Evolutionary conservation across 1,139 yeast genomes (phyloP).

Genomic region (Yamadazyma blattariae): DNA sequence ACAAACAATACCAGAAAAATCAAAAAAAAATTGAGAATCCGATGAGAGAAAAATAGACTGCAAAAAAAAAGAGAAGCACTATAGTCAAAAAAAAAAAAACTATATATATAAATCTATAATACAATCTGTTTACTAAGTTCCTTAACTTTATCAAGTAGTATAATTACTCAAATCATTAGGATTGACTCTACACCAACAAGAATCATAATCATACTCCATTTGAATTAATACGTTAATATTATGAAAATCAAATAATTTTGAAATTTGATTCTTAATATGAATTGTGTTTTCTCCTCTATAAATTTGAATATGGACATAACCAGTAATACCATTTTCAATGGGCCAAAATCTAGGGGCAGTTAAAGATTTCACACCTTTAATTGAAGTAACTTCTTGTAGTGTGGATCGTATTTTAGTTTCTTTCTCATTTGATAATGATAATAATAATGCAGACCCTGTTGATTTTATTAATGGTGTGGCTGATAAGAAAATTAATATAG

Average conservation of each 20-base stretch:
- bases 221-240: conserved; percentile 54
- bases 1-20: neutral
- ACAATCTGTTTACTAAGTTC: no score
- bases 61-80: no score
- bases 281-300: conserved; percentile 65
- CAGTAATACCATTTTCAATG: conserved; percentile 38
- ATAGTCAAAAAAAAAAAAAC: no score
- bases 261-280: conserved; percentile 61
- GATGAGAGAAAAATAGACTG: no score
- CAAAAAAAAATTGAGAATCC: no score
- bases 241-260: conserved; percentile 32
- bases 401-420: conserved; percentile 64
- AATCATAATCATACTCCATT: conserved; percentile 55
- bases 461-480: conserved; percentile 82
- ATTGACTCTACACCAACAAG: conserved; percentile 53
- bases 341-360: conserved; percentile 95
- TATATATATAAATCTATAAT: no score
- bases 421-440: conserved; percentile 51
- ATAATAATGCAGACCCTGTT: conserved; percentile 70
- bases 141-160: conserved; percentile 1
- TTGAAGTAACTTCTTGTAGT: conserved; percentile 61
- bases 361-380: conserved; percentile 81
- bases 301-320: conserved; percentile 69
- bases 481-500: conserved; percentile 72
- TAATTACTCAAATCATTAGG: conserved; percentile 6